phyloP scores from a whole-genome alignment of 768 basidiomycete species.

The Tulasnella sp. region DNA sequence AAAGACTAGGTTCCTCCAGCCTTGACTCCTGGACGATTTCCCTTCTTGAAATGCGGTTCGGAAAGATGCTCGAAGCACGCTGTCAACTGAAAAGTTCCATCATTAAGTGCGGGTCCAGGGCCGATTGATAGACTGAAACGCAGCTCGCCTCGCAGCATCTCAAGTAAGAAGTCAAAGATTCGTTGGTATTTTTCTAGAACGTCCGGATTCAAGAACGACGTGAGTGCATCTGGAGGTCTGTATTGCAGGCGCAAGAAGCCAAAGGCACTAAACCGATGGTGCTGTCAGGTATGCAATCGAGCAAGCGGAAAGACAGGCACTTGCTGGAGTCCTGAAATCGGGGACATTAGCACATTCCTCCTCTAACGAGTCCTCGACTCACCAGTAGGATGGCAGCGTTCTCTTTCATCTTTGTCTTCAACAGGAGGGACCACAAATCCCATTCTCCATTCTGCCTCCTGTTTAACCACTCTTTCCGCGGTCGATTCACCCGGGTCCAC shows the following conservation, averaged over 20 bases:
- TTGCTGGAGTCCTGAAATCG: constrained; percentile 45
- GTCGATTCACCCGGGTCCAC: constrained; percentile 24
- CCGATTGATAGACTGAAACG: constrained; percentile 28
- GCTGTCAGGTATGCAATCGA: not conserved
- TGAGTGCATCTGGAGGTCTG: constrained; percentile 75
- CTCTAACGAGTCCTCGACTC: constrained; percentile 35
- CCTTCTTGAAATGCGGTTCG: constrained; percentile 29
- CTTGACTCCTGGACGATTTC: not conserved
- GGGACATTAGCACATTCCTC: not conserved
- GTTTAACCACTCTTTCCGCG: constrained; percentile 25
- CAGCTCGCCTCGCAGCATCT: constrained; percentile 66
- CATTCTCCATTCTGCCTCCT: constrained; percentile 42
- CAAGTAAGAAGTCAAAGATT: constrained; percentile 72
- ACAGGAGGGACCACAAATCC: constrained; percentile 82
- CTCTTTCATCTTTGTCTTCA: constrained; percentile 47
- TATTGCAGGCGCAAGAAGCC: constrained; percentile 91
- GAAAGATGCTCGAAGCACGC: constrained; percentile 44
- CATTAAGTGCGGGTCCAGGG: constrained; percentile 57
- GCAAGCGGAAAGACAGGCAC: constrained; percentile 29
- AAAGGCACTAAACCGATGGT: constrained; percentile 53
- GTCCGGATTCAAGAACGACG: constrained; percentile 63
- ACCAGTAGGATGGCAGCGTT: constrained; percentile 74
- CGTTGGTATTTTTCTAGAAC: constrained; percentile 82
- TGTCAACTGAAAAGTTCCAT: constrained; percentile 60
- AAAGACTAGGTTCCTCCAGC: not conserved